Percentiles rank a stretch among this genome's conserved stretches.
Evolutionary conservation across 2,329 filamentous ascomycete genomes (phyloP).

Genomic region (Celoporthe dispersa): DNA sequence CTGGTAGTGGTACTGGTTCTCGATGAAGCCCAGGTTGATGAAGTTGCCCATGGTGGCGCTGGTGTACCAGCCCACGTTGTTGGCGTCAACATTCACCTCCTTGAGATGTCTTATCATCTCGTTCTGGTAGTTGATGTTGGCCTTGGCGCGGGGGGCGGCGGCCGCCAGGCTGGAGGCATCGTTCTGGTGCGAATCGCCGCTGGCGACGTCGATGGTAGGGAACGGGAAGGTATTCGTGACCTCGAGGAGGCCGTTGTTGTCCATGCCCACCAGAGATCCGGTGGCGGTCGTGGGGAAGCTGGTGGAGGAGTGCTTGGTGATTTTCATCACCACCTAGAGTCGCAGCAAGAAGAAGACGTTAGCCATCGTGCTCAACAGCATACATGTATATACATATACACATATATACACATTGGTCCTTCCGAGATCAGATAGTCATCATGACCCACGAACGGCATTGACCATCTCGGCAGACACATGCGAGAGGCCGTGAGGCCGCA

Average conservation of each 20-base stretch:
- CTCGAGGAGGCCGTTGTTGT: constrained; percentile 78
- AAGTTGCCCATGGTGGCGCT: constrained; percentile 99
- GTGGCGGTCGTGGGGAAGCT: constrained; percentile 88
- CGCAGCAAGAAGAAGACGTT: constrained; percentile 6
- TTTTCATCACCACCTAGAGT: constrained; percentile 90
- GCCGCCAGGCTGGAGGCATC: constrained; percentile 77
- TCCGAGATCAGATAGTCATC: constrained; percentile 25
- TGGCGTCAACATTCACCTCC: constrained; percentile 97
- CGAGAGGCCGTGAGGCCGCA: neutral
- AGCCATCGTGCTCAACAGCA: constrained; percentile 13
- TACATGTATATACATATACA: too few species aligned
- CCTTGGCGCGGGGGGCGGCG: constrained; percentile 88
- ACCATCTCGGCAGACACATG: neutral
- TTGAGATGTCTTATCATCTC: constrained; percentile 97
- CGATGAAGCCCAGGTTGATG: constrained; percentile 90
- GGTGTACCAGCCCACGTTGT: constrained; percentile 98
- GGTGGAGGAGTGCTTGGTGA: constrained; percentile 92
- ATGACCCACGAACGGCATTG: constrained; percentile 19
- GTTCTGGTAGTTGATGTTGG: constrained; percentile 84
- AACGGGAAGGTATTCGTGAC: constrained; percentile 96
- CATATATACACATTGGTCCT: neutral
- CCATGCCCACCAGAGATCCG: constrained; percentile 92
- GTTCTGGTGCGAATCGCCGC: constrained; percentile 74
- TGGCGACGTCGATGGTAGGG: constrained; percentile 76
- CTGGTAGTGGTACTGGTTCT: constrained; percentile 98